phyloP scores from a whole-genome alignment of 345 rosid genomes.

The Rhizophora apiculata region DNA sequence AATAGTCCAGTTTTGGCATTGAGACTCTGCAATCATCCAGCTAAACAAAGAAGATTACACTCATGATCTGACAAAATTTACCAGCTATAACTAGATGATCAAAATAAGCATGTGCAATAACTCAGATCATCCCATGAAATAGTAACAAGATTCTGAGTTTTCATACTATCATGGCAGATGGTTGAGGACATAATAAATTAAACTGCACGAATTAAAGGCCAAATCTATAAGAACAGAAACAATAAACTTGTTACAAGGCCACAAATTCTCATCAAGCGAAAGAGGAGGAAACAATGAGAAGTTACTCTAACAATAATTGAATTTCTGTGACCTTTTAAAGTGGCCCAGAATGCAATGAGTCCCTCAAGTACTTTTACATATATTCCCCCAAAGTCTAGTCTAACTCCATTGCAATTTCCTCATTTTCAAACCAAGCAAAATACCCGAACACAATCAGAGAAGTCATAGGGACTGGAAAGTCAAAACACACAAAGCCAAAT shows the following conservation, averaged over 20 bases:
- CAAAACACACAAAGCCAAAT: too few relatives aligned
- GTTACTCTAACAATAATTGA: background rate
- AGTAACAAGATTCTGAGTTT: background rate
- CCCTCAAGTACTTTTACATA: too few relatives aligned
- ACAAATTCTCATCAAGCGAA: background rate
- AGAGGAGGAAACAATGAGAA: background rate
- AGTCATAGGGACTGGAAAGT: too few relatives aligned
- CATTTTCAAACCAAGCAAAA: too few relatives aligned
- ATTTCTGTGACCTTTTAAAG: background rate
- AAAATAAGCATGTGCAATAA: background rate
- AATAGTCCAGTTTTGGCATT: conserved; percentile 94
- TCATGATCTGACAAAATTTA: conserved; percentile 12
- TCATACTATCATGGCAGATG: background rate
- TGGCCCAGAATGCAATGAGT: background rate
- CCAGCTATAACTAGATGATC: background rate
- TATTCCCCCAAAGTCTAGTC: too few relatives aligned
- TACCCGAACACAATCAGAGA: too few relatives aligned
- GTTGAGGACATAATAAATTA: background rate
- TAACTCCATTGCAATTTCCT: too few relatives aligned
- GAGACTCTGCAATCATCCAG: conserved; percentile 66
- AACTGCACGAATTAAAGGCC: background rate
- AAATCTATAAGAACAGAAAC: background rate
- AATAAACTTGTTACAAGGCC: background rate
- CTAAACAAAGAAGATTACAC: conserved; percentile 46
- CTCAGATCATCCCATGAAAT: conserved; percentile 4